Base-by-base conservation (phyloP, 139 green algal genomes). In the Chlamydomonas sp. region DNA sequence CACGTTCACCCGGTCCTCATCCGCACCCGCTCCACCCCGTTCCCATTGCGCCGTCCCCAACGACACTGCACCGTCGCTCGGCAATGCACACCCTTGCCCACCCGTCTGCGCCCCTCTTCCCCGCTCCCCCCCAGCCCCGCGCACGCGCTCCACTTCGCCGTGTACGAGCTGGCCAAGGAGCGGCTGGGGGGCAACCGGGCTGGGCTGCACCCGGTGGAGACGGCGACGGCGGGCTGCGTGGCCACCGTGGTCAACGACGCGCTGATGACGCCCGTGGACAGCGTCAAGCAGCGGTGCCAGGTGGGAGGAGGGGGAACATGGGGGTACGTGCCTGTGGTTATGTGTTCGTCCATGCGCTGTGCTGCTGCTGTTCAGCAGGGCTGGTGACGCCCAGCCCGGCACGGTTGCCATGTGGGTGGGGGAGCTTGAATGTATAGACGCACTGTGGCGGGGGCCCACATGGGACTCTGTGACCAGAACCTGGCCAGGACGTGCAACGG, bases 81-180 rank as follows among this genome's bases (percentile, higher is more conserved):
- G 6, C 75, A n/a, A 49, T 20, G 20, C 18, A 57, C 3, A 14
- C 15, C 77, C 12, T 60, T 5, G 9, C 77, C 77, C 16, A 3
- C 77, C 67, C 14, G 67, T 31, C 67, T 73, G 8, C 79, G 31
- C 63, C 63, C 79, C 2, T 16, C 57, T 3, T 58, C 77, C 16
- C 77, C 77, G 12, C 77, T 16, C 6, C 16, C 71, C 66, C 77
- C 72, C 93, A 97, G 97, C 63, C 98, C 98, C 18, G 96, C 96
- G 15, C 98, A 99, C 89, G 98, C 97, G 0, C 80, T 99, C 59
- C 98, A 99, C 92, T 99, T 99, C 92, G 96, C 96, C 0, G 91
- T 95, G 4, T 99, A 99, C 84, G 98, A 99, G 89, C 71, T 83
- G 16, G 94, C 93, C 20, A 99, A 99, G 93, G 63, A 97, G 84